Evolutionary conservation across 257 asterid genomes (phyloP).

Genomic region (Apocynum venetum): DNA sequence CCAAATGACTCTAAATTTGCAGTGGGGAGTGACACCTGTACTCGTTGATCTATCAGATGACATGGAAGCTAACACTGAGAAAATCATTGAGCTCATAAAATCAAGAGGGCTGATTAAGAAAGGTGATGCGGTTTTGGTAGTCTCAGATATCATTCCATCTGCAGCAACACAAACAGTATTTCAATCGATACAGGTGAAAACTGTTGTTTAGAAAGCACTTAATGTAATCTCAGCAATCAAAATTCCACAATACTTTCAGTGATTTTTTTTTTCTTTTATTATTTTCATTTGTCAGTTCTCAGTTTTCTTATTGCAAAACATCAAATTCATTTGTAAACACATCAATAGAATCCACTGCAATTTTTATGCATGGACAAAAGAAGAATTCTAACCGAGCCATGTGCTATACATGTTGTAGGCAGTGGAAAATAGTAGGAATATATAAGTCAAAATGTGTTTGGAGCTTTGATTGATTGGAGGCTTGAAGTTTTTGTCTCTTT

Average conservation of each 20-base stretch:
- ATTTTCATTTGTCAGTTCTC: neutral
- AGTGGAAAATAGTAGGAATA: no score
- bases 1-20: slow-evolving; percentile 65
- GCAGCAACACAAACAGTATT: slow-evolving; percentile 46
- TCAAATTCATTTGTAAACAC: neutral
- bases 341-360: neutral
- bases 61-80: slow-evolving; percentile 53
- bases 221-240: neutral
- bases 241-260: neutral
- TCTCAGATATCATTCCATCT: slow-evolving; percentile 65
- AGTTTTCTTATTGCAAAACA: neutral
- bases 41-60: slow-evolving; percentile 67
- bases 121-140: slow-evolving; percentile 54
- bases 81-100: slow-evolving; percentile 51
- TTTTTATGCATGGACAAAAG: neutral
- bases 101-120: slow-evolving; percentile 51
- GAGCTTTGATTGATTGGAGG: neutral
- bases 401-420: neutral
- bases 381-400: neutral
- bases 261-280: neutral
- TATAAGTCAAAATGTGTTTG: neutral
- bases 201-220: slow-evolving; percentile 26
- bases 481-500: neutral
- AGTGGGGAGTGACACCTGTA: slow-evolving; percentile 78
- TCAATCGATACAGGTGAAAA: slow-evolving; percentile 73